Conservation (phyloP, 2,329 filamentous ascomycete species). For the Fusarium duplospermum region DNA sequence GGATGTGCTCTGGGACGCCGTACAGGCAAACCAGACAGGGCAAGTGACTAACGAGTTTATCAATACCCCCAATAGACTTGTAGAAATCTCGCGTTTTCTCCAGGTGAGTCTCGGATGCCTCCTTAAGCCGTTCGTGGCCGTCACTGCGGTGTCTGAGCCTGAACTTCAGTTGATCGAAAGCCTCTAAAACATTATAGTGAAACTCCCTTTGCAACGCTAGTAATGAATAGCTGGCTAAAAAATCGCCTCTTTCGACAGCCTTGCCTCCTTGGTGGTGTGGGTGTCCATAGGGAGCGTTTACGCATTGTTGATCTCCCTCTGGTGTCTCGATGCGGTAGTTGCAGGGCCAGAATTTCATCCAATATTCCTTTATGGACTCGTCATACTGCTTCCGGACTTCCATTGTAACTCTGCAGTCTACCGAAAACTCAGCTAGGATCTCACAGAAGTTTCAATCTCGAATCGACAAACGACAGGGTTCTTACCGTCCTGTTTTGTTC, state of each 20-base stretch:
- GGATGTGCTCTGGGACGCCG: background rate
- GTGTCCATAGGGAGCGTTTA: background rate
- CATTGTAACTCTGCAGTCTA: background rate
- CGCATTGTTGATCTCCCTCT: background rate
- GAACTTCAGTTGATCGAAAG: background rate
- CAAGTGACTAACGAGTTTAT: background rate
- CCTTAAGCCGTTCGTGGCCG: background rate
- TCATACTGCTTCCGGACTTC: fast-evolving
- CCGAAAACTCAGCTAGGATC: background rate
- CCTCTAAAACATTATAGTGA: no score
- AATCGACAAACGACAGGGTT: background rate
- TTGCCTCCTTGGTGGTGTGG: background rate
- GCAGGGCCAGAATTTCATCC: background rate
- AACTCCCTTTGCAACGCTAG: fast-evolving
- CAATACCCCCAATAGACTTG: background rate
- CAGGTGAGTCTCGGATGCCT: background rate
- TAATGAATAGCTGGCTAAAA: background rate
- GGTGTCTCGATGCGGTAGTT: fast-evolving
- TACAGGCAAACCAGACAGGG: background rate
- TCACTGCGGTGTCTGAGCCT: fast-evolving
- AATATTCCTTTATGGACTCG: background rate
- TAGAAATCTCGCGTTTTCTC: fast-evolving
- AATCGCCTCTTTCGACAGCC: fast-evolving
- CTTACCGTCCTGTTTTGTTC: background rate
- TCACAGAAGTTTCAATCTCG: background rate